Evolutionary conservation across 2,329 filamentous ascomycete species (phyloP), one percentile per base, ranked within the genome.

Genomic region (Talaromyces sp.): DNA sequence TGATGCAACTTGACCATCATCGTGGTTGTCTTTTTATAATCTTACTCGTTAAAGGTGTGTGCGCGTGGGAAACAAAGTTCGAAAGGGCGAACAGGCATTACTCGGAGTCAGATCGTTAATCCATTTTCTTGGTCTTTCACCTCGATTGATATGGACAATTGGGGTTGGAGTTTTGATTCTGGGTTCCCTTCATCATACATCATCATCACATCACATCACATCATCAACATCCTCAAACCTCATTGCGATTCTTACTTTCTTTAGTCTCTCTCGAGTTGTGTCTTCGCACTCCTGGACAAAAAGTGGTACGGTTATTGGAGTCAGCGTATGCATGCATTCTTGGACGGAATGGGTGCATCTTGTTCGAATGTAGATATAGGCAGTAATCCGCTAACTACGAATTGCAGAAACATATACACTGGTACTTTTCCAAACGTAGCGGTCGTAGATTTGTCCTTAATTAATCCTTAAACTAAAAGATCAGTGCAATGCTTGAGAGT

Each of bases 1-100:
- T 65, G 65, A 61, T 64, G 59, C 61, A 67, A 64, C 70, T 65
- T 69, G 67, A 67, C 71, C 51, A 68, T 71, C 13, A 60, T 69
- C 65, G 65, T 68, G 69, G 68, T 68, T 59, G 68, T 70, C 67
- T 64, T 70, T 45, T 63, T 47, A 36, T 56, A 56, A 56, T 56
- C 38, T 36, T 56, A 22, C 53, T 56, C 53, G 25, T 56, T 36
- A 7, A 31, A 22, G 51, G 51, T 54, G 53, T 56, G 53, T 56
- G 53, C n/a, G 53, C 31, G 31, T 38, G 53, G 29, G 31, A 38
- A 36, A 56, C 31, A 56, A 56, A 49, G 45, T 62, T 40, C 47
- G 59, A 54, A 62, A 51, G 60, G 47, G 60, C 53, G 53, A 56
- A 54, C 34, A 38, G 34, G 60, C 64, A 65, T 69, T 70, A 67